phyloP scores from a whole-genome alignment of 108 stramenopile species.

The Fistulifera pelliculosa region DNA sequence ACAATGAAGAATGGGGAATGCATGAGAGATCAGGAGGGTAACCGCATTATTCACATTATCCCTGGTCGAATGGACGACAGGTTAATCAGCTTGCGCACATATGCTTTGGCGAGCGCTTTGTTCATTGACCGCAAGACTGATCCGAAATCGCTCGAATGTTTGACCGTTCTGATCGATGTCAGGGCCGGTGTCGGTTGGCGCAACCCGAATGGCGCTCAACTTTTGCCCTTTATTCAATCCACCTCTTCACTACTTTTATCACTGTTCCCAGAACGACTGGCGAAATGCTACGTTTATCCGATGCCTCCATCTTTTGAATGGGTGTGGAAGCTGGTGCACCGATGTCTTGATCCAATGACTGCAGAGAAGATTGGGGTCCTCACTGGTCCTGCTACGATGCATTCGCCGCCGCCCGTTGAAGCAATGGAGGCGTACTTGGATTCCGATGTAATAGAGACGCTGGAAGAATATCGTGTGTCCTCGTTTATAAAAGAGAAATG shows the following conservation, averaged over 20 bases:
- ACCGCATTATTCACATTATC: constrained; percentile 46
- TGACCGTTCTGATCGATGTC: constrained; percentile 56
- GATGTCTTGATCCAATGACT: constrained; percentile 50
- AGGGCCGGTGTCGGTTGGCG: constrained; percentile 70
- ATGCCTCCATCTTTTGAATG: constrained; percentile 38
- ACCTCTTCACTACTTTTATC: constrained; percentile 32
- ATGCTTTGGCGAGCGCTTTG: constrained; percentile 60
- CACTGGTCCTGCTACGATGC: constrained; percentile 19
- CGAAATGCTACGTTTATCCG: constrained; percentile 46
- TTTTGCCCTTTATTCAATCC: constrained; percentile 53
- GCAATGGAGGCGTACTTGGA: constrained; percentile 15
- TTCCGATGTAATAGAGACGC: constrained; percentile 6
- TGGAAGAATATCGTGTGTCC: constrained; percentile 15
- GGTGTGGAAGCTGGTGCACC: constrained; percentile 35
- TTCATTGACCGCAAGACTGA: constrained; percentile 49
- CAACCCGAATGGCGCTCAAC: constrained; percentile 37
- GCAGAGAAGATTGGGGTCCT: constrained; percentile 35
- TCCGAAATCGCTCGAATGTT: constrained; percentile 30
- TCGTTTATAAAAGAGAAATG: too few species aligned
- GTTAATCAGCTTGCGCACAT: constrained; percentile 35
- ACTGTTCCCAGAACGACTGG: constrained; percentile 61
- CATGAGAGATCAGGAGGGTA: constrained; percentile 17
- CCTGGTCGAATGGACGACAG: constrained; percentile 52
- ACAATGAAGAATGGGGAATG: background rate
- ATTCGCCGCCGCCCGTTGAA: constrained; percentile 20